Base-by-base conservation (phyloP, 441 rosid species). In the Euphorbia celastroides region DNA sequence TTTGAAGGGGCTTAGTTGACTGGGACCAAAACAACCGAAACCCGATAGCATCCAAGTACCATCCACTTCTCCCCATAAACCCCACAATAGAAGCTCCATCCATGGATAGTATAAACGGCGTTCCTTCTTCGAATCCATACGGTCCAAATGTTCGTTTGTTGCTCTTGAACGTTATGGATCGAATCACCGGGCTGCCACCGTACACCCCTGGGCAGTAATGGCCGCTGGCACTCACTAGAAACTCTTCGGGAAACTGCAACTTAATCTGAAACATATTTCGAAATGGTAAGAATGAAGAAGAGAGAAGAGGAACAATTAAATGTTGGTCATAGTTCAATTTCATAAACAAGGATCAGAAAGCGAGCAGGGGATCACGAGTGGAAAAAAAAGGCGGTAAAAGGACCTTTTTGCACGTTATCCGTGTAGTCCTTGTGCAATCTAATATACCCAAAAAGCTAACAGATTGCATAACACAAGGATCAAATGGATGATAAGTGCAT, bases 221-320 rank as follows among this genome's bases (percentile, higher is more conserved):
- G 16, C 95, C 95, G 30, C 82, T 88, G 36, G 83, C 81, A 58
- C 86, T 76, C 50, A 73, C 68, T 72, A 88, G 70, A 57, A 66
- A 82, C 78, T 92, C 98, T 5, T 87, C 88, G n/a, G 97, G 96
- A 55, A 66, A 90, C 36, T 86, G 85, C 65, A 93, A 79, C 80
- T 85, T 84, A 25, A 87, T 82, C 96, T 90, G 82, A 61, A 67
- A 60, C 11, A 8, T 57, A 30, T 51, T 0, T 5, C 5, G 2
- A 1, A 17, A 14, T 22, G 7, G 22, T 7, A 5, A 19, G 22
- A 54, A 26, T 0, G 23, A 52, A 52, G 3, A 38, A 38, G 12
- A 3, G 12, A 38, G 12, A 2, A 9, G 44, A 38, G 3, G 44
- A 38, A 38, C 44, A 38, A 9, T 38, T 38, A 26, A 31, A 11